phyloP scores from a whole-genome alignment of 140 eudicot species.

The Stevia rebaudiana region DNA sequence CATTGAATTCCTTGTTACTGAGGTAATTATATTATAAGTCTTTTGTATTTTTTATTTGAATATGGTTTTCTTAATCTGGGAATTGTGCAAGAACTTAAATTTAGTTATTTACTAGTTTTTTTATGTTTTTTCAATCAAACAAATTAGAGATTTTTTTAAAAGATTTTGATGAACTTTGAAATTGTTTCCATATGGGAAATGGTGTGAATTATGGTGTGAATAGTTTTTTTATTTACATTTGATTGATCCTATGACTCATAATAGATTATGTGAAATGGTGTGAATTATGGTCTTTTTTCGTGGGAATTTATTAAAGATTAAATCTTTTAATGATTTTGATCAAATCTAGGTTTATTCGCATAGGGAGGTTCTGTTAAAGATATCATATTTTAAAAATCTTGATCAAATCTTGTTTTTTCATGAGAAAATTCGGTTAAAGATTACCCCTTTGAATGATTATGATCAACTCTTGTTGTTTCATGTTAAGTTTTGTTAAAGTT shows the following conservation, averaged over 20 bases:
- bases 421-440: not conserved
- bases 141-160: too few species aligned
- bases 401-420: conserved; percentile 2
- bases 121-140: too few species aligned
- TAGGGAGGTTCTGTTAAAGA: not conserved
- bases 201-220: too few species aligned
- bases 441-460: not conserved
- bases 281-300: not conserved
- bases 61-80: not conserved
- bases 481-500: not conserved
- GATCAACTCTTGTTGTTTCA: conserved; percentile 3
- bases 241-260: not conserved
- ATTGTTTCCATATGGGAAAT: too few species aligned
- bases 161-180: too few species aligned
- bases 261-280: not conserved
- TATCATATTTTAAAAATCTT: not conserved
- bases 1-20: conserved; percentile 64
- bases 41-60: not conserved
- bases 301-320: not conserved
- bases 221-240: too few species aligned
- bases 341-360: not conserved
- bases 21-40: conserved; percentile 34
- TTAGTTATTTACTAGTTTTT: too few species aligned
- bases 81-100: too few species aligned
- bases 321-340: not conserved